Evolutionary conservation across 148 eudicot species (phyloP).

Genomic region (Nepenthes mirabilis): DNA sequence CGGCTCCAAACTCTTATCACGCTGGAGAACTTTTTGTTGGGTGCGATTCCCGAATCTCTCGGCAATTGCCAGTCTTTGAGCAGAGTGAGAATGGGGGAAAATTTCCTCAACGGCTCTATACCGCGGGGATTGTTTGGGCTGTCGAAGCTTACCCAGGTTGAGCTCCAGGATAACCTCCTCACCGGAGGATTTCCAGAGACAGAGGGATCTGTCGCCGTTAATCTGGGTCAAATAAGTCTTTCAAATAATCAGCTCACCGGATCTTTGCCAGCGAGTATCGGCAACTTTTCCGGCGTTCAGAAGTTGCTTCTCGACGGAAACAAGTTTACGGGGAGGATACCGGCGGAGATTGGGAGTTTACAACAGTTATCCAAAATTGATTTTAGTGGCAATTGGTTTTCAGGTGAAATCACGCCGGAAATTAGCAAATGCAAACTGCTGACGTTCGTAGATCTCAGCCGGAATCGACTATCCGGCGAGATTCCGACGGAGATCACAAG

Average conservation of each 20-base stretch:
- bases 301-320: conserved; percentile 80
- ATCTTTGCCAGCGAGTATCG: conserved; percentile 52
- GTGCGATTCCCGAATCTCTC: conserved; percentile 67
- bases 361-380: conserved; percentile 89
- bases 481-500: conserved; percentile 69
- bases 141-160: conserved; percentile 71
- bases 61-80: conserved; percentile 55
- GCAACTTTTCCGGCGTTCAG: conserved; percentile 66
- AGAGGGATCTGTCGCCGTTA: conserved; percentile 26
- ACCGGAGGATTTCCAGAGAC: conserved; percentile 57
- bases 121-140: conserved; percentile 66
- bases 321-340: conserved; percentile 51
- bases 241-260: conserved; percentile 80
- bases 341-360: conserved; percentile 56
- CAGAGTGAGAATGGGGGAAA: conserved; percentile 80
- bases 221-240: conserved; percentile 63
- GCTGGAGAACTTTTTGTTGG: conserved; percentile 64
- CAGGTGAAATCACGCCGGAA: conserved; percentile 48
- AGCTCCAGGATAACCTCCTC: conserved; percentile 68
- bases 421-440: conserved; percentile 61
- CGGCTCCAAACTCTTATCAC: conserved; percentile 49
- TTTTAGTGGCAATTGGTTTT: conserved; percentile 59
- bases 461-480: conserved; percentile 62
- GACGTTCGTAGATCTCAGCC: conserved; percentile 72
- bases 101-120: conserved; percentile 83